Evolutionary conservation across 106 monocot species (phyloP).

Genomic region (Apostasia ramifera): DNA sequence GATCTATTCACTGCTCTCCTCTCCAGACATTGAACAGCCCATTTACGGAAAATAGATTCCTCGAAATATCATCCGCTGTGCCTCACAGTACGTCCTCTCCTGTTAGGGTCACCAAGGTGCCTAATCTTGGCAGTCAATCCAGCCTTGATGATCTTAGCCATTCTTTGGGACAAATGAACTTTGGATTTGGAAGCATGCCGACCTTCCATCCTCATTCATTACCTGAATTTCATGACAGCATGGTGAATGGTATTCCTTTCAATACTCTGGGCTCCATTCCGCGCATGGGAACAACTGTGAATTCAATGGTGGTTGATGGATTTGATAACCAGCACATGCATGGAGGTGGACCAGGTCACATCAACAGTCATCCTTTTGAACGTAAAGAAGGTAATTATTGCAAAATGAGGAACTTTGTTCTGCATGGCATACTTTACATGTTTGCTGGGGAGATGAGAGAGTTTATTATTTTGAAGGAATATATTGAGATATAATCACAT

Average conservation of each 20-base stretch:
- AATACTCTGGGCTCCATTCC: slow-evolving; percentile 34
- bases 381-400: slow-evolving; percentile 27
- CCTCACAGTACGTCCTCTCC: slow-evolving; percentile 42
- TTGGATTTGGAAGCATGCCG: slow-evolving; percentile 38
- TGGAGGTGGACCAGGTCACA: slow-evolving; percentile 32
- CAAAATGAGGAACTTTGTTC: background rate
- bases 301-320: slow-evolving; percentile 32
- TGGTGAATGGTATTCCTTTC: slow-evolving; percentile 29
- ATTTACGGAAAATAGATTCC: slow-evolving; percentile 26
- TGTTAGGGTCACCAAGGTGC: slow-evolving; percentile 21
- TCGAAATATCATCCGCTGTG: slow-evolving; percentile 30
- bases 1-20: slow-evolving; percentile 31
- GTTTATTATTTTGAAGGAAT: background rate
- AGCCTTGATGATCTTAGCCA: slow-evolving; percentile 31
- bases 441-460: background rate
- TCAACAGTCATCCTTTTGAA: slow-evolving; percentile 42
- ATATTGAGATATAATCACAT: background rate
- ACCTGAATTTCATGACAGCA: slow-evolving; percentile 55
- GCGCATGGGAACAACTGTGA: slow-evolving; percentile 36
- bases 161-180: slow-evolving; percentile 49
- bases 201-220: slow-evolving; percentile 65
- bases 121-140: slow-evolving; percentile 30
- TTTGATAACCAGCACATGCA: slow-evolving; percentile 39
- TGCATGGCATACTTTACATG: too few species aligned
- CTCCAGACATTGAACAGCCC: slow-evolving; percentile 30